Evolutionary conservation across 768 basidiomycete genomes (phyloP), one percentile per base, ranked within the genome.

Genomic region (Leccinellum albellum): DNA sequence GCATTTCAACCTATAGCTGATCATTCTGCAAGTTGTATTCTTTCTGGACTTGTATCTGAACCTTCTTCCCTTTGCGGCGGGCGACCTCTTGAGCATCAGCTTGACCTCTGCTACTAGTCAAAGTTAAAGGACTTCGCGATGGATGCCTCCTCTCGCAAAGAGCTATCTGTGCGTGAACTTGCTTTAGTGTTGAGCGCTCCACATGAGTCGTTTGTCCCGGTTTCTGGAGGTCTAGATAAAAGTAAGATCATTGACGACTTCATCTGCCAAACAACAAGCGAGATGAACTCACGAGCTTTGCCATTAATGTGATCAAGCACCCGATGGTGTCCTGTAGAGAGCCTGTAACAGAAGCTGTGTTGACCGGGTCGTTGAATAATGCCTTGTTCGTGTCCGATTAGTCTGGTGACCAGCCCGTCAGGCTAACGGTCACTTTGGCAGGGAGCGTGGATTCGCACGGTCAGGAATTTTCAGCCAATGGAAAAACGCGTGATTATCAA

Each of bases 291-390:
- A 98, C 96, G 96, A 53, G 85, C 84, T 78, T 94, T 82, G 57
- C 93, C 87, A 74, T 99, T 99, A 55, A 99, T 84, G 68, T 99
- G 97, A 69, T 98, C 48, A 99, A 76, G 70, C 98, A 98, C 10
- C 86, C 91, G n/a, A 86, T 81, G 51, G 86, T 93, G 67, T 99
- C 97, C 73, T 97, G 75, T 93, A 91, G 15, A 89, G 9, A 88
- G 75, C 67, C 95, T 94, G 67, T 97, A 99, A 73, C 83, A 89
- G 75, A 97, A 99, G 23, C n/a, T n/a, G n/a, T n/a, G n/a, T n/a
- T n/a, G 94, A 94, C 60, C 94, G 88, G n/a, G n/a, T n/a, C n/a
- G n/a, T n/a, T n/a, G n/a, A n/a, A n/a, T n/a, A n/a, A n/a, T n/a
- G n/a, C n/a, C n/a, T n/a, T n/a, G n/a, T n/a, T n/a, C n/a, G n/a